Conservation (phyloP, 306 rosid species). For the Alnus glutinosa region DNA sequence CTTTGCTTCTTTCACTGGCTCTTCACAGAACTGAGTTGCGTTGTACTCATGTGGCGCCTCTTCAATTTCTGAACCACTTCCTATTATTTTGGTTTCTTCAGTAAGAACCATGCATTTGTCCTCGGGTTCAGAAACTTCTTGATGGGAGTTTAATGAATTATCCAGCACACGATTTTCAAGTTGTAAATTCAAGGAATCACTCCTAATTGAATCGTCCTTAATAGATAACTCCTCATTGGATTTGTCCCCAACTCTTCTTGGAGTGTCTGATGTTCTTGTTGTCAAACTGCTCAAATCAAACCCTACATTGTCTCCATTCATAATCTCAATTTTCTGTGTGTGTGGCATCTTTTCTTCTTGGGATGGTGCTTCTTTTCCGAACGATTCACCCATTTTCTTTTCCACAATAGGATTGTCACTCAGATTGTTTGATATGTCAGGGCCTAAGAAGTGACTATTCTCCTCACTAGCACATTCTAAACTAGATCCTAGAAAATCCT, state of each 20-base stretch:
- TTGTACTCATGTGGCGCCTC: slow-evolving; percentile 25
- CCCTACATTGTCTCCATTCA: slow-evolving; percentile 28
- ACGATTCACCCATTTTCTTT: slow-evolving; percentile 27
- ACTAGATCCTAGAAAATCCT: slow-evolving; percentile 24
- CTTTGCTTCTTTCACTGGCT: slow-evolving; percentile 23
- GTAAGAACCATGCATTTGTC: slow-evolving; percentile 31
- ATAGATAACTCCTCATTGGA: slow-evolving; percentile 23
- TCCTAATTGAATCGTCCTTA: slow-evolving; percentile 20
- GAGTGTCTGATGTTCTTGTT: slow-evolving; percentile 15
- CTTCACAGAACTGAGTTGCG: slow-evolving; percentile 33
- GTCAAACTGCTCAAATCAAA: slow-evolving; percentile 19
- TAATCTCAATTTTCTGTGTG: slow-evolving; percentile 13
- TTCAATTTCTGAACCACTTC: slow-evolving; percentile 34
- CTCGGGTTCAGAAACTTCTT: slow-evolving; percentile 34
- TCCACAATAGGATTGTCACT: slow-evolving; percentile 19
- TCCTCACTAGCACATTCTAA: neutral
- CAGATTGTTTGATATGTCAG: slow-evolving; percentile 5
- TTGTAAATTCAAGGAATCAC: slow-evolving; percentile 25
- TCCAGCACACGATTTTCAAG: slow-evolving; percentile 32
- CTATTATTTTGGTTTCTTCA: slow-evolving; percentile 31
- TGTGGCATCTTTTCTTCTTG: slow-evolving; percentile 18
- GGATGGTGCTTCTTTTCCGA: slow-evolving; percentile 30
- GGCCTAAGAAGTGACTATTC: slow-evolving; percentile 6
- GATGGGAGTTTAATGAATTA: slow-evolving; percentile 8
- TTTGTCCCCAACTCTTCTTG: slow-evolving; percentile 3